Conservation (phyloP, 805 yeast species). For the Wickerhamomyces queroliae region DNA sequence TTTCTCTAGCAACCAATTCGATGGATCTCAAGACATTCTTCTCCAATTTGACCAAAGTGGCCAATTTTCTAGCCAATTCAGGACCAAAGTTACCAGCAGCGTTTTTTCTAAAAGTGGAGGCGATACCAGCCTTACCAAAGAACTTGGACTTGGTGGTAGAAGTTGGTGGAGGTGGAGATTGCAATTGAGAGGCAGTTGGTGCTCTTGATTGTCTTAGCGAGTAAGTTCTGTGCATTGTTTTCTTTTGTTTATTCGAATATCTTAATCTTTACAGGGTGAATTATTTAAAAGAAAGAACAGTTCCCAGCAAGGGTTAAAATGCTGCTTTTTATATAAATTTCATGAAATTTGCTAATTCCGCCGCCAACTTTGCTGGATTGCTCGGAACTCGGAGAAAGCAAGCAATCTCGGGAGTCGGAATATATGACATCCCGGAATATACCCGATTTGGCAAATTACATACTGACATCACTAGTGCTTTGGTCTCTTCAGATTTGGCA, state of each 20-base stretch:
- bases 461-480: background rate
- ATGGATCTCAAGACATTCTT: constrained; percentile 92
- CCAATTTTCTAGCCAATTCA: constrained; percentile 86
- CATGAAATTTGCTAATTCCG: too few relatives aligned
- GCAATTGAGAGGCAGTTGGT: constrained; percentile 77
- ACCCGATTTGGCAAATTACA: background rate
- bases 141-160: constrained; percentile 68
- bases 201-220: constrained; percentile 75
- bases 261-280: too few relatives aligned
- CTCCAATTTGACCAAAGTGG: constrained; percentile 92
- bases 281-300: too few relatives aligned
- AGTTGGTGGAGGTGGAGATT: constrained; percentile 77
- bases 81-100: constrained; percentile 94
- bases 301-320: too few relatives aligned
- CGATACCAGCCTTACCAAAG: constrained; percentile 69
- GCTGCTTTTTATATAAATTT: too few relatives aligned
- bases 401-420: too few relatives aligned
- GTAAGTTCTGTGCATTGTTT: constrained; percentile 79
- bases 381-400: too few relatives aligned
- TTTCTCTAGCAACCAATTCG: constrained; percentile 89
- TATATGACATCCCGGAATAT: too few relatives aligned
- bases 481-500: background rate
- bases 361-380: too few relatives aligned
- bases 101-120: constrained; percentile 67
- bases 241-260: too few relatives aligned